Base-by-base conservation (phyloP, 2,329 filamentous ascomycete genomes). In the Trichothecium sympodiale region DNA sequence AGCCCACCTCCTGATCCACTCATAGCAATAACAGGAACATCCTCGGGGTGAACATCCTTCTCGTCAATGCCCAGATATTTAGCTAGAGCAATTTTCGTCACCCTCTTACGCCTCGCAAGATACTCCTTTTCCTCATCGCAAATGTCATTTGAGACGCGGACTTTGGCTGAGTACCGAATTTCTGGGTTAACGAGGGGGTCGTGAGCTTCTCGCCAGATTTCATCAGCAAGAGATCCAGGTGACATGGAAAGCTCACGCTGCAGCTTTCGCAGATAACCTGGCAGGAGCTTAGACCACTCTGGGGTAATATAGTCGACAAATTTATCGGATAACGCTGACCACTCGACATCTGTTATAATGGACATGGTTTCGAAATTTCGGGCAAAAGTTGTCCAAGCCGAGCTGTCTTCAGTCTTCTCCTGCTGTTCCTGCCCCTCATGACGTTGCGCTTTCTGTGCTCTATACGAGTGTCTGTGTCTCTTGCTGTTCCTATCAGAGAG, bases 1-100 rank as follows among this genome's bases (percentile, higher is more conserved):
- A 98, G 60, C 0, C 91, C 91, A 38, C 91, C 91, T 8, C 91
- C 91, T 2, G 89, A 96, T 8, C 88, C 88, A 48, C 89, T 94
- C 64, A 96, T 80, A 28, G 89, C 89, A 53, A 98, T 95, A 3
- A 80, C 77, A 1, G 91, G 91, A 6, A 96, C 80, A 60, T 98
- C 91, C 32, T 94, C 86, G 0, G 86, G 84, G 50, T 96, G 77
- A n/a, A 98, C 77, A 3, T 89, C 82, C 12, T 74, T 66, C 52
- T 88, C 85, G 0, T 80, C 65, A 5, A 98, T 64, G 20, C 73
- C 77, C 1, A 98, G 72, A 52, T 96, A 98, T 35, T 68, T 78
- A 3, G 88, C 86, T 35, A 98, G 63, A 5, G 85, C 87, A 38
- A 73, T 74, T 4, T 71, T 74, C 0, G 82, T 80, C 33, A 83